Base-by-base conservation (phyloP, 1,284 basidiomycete species). In the Puccinia coronata region DNA sequence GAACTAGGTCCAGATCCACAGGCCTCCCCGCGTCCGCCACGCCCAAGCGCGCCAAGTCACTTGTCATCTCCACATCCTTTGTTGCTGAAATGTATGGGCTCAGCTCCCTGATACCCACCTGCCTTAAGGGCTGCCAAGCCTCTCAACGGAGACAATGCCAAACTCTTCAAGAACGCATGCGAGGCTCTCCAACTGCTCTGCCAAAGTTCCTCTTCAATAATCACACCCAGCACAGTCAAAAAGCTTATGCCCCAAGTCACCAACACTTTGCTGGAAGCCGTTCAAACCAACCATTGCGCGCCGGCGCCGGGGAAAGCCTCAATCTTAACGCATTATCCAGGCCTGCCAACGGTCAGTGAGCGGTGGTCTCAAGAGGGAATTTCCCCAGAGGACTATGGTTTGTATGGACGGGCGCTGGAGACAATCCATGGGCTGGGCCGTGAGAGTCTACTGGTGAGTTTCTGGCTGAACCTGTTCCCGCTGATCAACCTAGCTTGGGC, bases 161-260 rank as follows among this genome's bases (percentile, higher is more conserved):
- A 80, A 51, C 70, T 80, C 6, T 80, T 80, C 31, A 73, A 73
- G 34, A 59, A 80, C 61, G 67, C 70, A 12, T 80, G 67, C 36
- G 70, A 80, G 47, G 79, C 79, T 18, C 41, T 80, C 36, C 49
- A 80, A 49, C 31, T 71, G 1, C 49, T 80, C 25, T 18, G 53
- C 5, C 43, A 12, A 41, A 43, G 59, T 5, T 69, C 49, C 28
- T 57, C 47, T 23, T 78, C 76, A 34, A 31, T 20, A 20, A 25
- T 16, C 47, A 23, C 31, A 25, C 53, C 55, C 47, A 70, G 43
- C 34, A 28, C n/a, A 0, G 55, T 80, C 31, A 70, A 73, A 41
- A 12, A 73, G 49, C 61, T 80, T 31, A 39, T 71, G n/a, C 57
- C 28, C 31, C 55, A 41, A 34, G 23, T 80, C 4, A 43, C 59